A percentile compares a stretch with the other conserved stretches of the same genome.
Evolutionary conservation across 2,329 filamentous ascomycete species (phyloP).

Genomic region (Fusarium coicis): DNA sequence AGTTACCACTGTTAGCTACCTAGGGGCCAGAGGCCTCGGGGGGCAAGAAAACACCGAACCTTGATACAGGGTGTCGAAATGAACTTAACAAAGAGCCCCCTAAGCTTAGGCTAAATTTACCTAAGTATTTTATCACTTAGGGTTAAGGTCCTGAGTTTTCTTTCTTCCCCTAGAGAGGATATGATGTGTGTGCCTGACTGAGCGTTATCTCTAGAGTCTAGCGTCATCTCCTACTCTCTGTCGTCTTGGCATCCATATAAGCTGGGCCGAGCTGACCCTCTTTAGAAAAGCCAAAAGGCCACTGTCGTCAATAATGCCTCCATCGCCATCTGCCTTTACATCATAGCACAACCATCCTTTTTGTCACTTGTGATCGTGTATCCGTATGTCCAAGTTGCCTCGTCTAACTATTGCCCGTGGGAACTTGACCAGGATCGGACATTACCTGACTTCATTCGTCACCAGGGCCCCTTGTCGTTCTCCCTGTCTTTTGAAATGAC

Average conservation of each 20-base stretch:
- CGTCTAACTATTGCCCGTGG: not conserved
- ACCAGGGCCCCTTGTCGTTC: constrained; percentile 5
- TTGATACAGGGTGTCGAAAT: no score
- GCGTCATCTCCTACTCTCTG: constrained; percentile 1
- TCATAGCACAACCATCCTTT: not conserved
- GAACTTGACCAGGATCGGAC: constrained; percentile 4
- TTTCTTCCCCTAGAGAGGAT: no score
- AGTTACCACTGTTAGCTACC: constrained; percentile 7
- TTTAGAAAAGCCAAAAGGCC: not conserved
- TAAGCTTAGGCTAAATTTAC: no score
- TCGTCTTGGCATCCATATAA: constrained; percentile 7
- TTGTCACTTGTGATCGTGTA: not conserved
- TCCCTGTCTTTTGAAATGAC: constrained; percentile 16
- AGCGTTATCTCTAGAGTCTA: not conserved
- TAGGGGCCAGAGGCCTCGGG: no score
- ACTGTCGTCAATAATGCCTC: constrained; percentile 1
- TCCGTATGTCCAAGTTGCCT: not conserved
- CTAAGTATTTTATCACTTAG: no score
- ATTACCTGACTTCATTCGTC: constrained; percentile 13
- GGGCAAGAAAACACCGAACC: no score
- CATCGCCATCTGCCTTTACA: not conserved
- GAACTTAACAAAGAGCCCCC: no score
- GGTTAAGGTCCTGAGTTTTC: no score
- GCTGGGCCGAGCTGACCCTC: not conserved
- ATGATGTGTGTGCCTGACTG: constrained; percentile 12